Conservation (phyloP, 2,329 filamentous ascomycete genomes). For the Cylindrodendrum hubeiense region DNA sequence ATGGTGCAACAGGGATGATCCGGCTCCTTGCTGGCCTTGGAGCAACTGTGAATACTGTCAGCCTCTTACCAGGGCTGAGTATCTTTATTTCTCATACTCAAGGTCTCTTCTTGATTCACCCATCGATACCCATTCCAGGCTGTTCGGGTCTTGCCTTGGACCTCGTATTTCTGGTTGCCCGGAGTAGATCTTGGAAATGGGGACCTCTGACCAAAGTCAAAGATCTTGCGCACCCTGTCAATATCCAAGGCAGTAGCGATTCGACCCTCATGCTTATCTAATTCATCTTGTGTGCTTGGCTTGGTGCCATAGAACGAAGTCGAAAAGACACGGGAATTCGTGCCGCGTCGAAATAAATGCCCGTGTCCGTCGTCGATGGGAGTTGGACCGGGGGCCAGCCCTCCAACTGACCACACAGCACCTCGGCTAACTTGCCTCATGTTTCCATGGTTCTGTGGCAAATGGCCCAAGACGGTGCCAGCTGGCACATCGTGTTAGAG, state of each 20-base stretch:
- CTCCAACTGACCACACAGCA: conserved; percentile 82
- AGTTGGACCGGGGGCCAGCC: conserved; percentile 67
- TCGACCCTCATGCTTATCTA: conserved; percentile 77
- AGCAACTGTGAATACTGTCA: conserved; percentile 32
- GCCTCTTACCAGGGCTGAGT: neutral
- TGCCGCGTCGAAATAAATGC: conserved; percentile 75
- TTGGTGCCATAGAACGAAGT: conserved; percentile 60
- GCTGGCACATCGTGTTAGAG: conserved; percentile 29
- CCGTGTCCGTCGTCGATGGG: conserved; percentile 74
- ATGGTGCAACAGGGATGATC: conserved; percentile 77
- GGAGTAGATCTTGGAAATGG: conserved; percentile 17
- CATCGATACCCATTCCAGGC: conserved; percentile 44
- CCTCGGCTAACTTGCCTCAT: conserved; percentile 72
- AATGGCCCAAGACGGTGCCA: conserved; percentile 42
- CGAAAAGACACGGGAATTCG: conserved; percentile 76
- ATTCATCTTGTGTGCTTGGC: conserved; percentile 67
- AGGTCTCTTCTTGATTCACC: conserved; percentile 31
- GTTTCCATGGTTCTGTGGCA: conserved; percentile 38
- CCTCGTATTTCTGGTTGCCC: neutral
- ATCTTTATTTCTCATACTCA: conserved; percentile 11
- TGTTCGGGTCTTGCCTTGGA: conserved; percentile 32
- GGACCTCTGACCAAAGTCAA: conserved; percentile 62
- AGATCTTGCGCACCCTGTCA: conserved; percentile 74
- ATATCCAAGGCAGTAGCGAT: conserved; percentile 87
- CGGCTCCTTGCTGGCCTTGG: conserved; percentile 41